Evolutionary conservation across 495 filamentous ascomycete species (phyloP), one percentile per base, ranked within the genome.

Genomic region (Hypoxylon lenormandii): DNA sequence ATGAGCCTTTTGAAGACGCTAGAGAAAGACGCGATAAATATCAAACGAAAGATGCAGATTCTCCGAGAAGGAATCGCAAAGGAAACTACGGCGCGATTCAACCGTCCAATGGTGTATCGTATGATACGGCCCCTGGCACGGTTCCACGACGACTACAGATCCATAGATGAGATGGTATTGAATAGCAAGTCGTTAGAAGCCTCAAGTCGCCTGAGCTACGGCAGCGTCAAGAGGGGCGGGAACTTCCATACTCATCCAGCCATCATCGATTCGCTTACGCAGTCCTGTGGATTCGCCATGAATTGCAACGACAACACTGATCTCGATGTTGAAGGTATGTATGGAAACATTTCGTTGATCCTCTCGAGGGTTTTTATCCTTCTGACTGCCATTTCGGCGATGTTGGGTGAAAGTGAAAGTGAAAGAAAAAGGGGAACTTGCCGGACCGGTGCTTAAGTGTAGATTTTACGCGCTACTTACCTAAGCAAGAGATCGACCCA

Each of bases 241-340:
- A 80, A 84, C 60, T 88, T 82, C 70, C 76, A 82, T 30, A 80
- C 81, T 36, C 83, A 86, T 63, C 86, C 86, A 13, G 83, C 18
- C 26, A 21, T 83, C 62, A 85, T 87, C 40, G 87, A 89, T 67
- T 83, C 81, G 28, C 57, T 83, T 21, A 74, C 74, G 1, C 79
- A 82, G 58, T 55, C 82, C 6, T 81, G 82, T 18, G 87, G 87
- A 7, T 90, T 90, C 72, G 79, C 81, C 28, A 87, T 89, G 82
- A 89, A 90, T 64, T 86, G 83, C 26, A 89, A 84, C 53, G 87
- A 88, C 65, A 76, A 77, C 21, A 80, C 80, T 4, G 84, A 89
- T 48, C 81, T 82, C 0, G 82, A 85, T 48, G 81, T 82, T 12
- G 77, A 86, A 19, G n/a, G n/a, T n/a, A n/a, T n/a, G n/a, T n/a